Base-by-base conservation (phyloP, 2,329 filamentous ascomycete species). In the Scytalidium sp. region DNA sequence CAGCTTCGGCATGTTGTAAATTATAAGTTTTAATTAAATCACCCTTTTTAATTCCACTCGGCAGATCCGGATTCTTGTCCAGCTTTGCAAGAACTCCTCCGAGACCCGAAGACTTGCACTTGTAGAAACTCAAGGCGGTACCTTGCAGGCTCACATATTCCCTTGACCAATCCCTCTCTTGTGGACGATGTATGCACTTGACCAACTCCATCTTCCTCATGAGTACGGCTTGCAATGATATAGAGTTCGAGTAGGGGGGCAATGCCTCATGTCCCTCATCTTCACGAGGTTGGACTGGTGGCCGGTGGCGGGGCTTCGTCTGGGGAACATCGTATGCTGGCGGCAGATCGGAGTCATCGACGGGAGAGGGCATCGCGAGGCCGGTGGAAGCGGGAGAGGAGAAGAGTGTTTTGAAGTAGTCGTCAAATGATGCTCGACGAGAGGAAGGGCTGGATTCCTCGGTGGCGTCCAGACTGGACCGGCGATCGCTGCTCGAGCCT, bases 1-100 rank as follows among this genome's bases (percentile, higher is more conserved):
- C 87, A 19, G 87, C 81, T 66, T 91, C 87, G 19, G 87, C 87
- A 63, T 90, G 84, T 55, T 89, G 79, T 43, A 91, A 73, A 46
- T 83, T 87, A 63, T 89, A 91, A n/a, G 77, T 79, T 63, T 75
- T 80, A 55, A 89, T 71, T 32, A 90, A 67, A 49, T 73, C 74
- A 19, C 79, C 80, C 52, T 69, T 75, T 56, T 70, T 77, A 41
- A 78, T 67, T 71, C 68, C 85, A 39, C 69, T 73, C 22, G 72
- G 79, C 58, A 70, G 74, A 60, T 77, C 76, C 17, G 74, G 73
- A 52, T 69, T 73, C 51, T 78, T 69, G 55, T 74, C 78, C 52
- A 63, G 66, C 49, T 67, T 73, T 60, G 69, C 71, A 51, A 76
- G 75, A 69, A 74, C 75, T 22, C 77, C 74, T 10, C 32, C 32